phyloP scores from a whole-genome alignment of 352 stramenopile genomes.

The Paralagenidium karlingii region DNA sequence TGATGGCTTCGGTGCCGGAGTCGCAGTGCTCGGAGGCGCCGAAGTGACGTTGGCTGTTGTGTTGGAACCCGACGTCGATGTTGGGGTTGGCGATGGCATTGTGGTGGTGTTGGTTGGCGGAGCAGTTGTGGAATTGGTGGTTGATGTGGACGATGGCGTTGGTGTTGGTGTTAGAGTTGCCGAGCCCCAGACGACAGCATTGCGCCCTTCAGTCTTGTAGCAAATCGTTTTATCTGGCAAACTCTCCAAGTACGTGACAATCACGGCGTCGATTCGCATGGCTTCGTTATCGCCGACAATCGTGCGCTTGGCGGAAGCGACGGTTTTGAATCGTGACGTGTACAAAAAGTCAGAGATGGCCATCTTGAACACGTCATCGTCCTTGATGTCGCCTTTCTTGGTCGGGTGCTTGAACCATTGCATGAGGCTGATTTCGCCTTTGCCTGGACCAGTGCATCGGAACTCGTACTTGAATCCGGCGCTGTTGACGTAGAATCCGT shows the following conservation, averaged over 20 bases:
- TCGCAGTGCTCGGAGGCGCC: too few relatives aligned
- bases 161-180: too few relatives aligned
- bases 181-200: too few relatives aligned
- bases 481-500: constrained; percentile 11
- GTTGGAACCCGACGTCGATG: too few relatives aligned
- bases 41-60: too few relatives aligned
- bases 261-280: constrained; percentile 24
- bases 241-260: constrained; percentile 27
- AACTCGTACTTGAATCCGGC: constrained; percentile 16
- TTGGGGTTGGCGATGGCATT: too few relatives aligned
- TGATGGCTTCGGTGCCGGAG: too few relatives aligned
- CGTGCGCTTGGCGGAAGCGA: too few relatives aligned
- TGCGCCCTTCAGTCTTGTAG: constrained; percentile 7
- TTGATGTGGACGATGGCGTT: too few relatives aligned
- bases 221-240: constrained; percentile 10
- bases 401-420: constrained; percentile 12
- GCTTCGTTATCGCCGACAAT: constrained; percentile 30
- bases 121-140: too few relatives aligned
- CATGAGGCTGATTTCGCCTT: constrained; percentile 4
- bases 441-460: constrained; percentile 9
- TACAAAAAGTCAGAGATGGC: constrained; percentile 12
- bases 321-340: constrained; percentile 20
- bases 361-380: constrained; percentile 10
- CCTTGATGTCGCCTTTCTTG: constrained; percentile 5
- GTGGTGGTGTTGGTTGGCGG: too few relatives aligned